Conservation (phyloP, 495 filamentous ascomycete species). For the Penicillium dipodomyicola region DNA sequence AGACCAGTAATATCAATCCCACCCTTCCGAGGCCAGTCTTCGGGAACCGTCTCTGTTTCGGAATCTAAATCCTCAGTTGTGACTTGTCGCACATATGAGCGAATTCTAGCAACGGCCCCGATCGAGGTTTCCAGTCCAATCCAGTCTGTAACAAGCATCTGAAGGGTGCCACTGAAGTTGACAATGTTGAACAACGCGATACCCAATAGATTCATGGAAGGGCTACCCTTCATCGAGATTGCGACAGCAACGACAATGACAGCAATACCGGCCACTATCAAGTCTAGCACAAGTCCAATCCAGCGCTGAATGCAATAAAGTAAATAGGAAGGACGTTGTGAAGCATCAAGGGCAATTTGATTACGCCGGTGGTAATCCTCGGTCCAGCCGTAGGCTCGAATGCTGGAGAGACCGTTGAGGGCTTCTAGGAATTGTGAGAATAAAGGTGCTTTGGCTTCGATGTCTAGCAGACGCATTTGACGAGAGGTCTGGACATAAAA, state of each 20-base stretch:
- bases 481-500: slow-evolving; percentile 41
- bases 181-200: slow-evolving; percentile 35
- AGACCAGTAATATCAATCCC: slow-evolving; percentile 20
- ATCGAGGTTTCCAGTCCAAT: slow-evolving; percentile 33
- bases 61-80: slow-evolving; percentile 20
- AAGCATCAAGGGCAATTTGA: slow-evolving; percentile 58
- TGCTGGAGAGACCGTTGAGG: slow-evolving; percentile 64
- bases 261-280: slow-evolving; percentile 59
- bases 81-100: slow-evolving; percentile 20
- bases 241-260: slow-evolving; percentile 43
- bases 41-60: slow-evolving; percentile 19
- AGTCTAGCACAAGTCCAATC: slow-evolving; percentile 63
- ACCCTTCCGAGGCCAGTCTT: slow-evolving; percentile 24
- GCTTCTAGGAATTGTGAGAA: slow-evolving; percentile 70
- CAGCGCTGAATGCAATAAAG: slow-evolving; percentile 66
- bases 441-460: slow-evolving; percentile 58
- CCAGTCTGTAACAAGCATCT: slow-evolving; percentile 24
- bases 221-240: slow-evolving; percentile 19
- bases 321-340: slow-evolving; percentile 54
- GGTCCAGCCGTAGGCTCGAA: slow-evolving; percentile 67
- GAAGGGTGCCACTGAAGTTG: slow-evolving; percentile 28
- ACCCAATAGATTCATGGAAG: slow-evolving; percentile 25
- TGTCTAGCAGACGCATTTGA: slow-evolving; percentile 57
- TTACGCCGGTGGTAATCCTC: slow-evolving; percentile 57
- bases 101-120: slow-evolving; percentile 30